phyloP scores from a whole-genome alignment of 345 rosid genomes.

The Laguncularia racemosa region DNA sequence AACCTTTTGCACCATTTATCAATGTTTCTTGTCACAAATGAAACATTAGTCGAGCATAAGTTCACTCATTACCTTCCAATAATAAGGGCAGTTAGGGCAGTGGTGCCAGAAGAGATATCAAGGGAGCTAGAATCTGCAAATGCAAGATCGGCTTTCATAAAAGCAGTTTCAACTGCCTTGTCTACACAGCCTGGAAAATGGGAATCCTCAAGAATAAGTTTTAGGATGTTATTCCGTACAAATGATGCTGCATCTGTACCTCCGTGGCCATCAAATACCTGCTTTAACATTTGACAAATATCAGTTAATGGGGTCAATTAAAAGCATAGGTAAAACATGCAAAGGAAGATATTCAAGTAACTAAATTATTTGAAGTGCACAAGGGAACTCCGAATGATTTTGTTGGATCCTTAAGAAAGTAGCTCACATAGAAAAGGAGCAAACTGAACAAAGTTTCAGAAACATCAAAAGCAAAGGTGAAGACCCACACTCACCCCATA shows the following conservation, averaged over 20 bases:
- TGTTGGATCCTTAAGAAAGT: too few relatives aligned
- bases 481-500: conserved; percentile 63
- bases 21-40: too few relatives aligned
- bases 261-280: conserved; percentile 99
- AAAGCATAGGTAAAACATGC: too few relatives aligned
- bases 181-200: conserved; percentile 69
- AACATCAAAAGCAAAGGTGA: background rate
- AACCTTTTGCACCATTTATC: background rate
- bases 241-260: conserved; percentile 90
- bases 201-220: conserved; percentile 71
- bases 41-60: too few relatives aligned
- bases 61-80: conserved; percentile 51
- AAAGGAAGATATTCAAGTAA: too few relatives aligned
- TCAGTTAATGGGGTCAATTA: too few relatives aligned
- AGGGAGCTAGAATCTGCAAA: conserved; percentile 80
- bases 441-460: background rate
- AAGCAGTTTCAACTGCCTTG: conserved; percentile 75
- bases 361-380: too few relatives aligned
- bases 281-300: conserved; percentile 1
- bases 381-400: too few relatives aligned
- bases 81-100: conserved; percentile 74
- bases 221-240: conserved; percentile 62
- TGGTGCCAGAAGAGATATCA: conserved; percentile 95
- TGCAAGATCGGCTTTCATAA: conserved; percentile 79
- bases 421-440: background rate